Evolutionary conservation across 148 eudicot species (phyloP), one percentile per base, ranked within the genome.

Genomic region (Limonium bicolor): DNA sequence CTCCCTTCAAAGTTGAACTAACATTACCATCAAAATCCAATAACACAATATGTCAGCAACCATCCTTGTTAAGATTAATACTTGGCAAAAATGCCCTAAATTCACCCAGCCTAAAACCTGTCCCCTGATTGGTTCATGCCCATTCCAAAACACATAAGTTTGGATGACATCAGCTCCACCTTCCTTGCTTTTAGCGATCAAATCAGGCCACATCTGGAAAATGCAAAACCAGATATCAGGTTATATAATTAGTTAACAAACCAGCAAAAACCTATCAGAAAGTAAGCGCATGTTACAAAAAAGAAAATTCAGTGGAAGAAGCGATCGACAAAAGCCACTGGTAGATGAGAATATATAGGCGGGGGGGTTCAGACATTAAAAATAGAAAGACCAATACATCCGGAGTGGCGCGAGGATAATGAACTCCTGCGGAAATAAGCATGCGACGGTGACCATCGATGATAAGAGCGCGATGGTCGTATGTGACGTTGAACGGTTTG

Each of bases 371-470:
- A 18, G 11, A 10, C 7, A 2, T 6, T 8, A 18, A 27, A 6
- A 52, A 27, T 1, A 8, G 36, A 39, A 40, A 15, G 36, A 27
- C 14, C 13, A 6, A 20, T 22, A 88, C 97, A 75, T 84, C 56
- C 21, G 95, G 97, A 41, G 93, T 77, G 51, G 97, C 82, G 36
- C 95, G 90, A 37, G 93, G 95, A 47, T 90, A 90, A 64, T 90
- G 97, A 41, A 90, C 69, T 2, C 95, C 82, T 22, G 73, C 97
- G 47, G 97, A 90, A 46, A 72, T 75, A 19, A 90, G 84, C 53
- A 90, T 90, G 10, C 93, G 86, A 18, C 95, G 93, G 16, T 63
- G 56, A 0, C 95, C 97, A 13, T 56, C 85, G 41, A 90, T 72
- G 44, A 77, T 70, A 16, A 88, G 62, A 15, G 97, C 79, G 43